Evolutionary conservation across 768 basidiomycete genomes (phyloP).

Genomic region (Postia placenta): DNA sequence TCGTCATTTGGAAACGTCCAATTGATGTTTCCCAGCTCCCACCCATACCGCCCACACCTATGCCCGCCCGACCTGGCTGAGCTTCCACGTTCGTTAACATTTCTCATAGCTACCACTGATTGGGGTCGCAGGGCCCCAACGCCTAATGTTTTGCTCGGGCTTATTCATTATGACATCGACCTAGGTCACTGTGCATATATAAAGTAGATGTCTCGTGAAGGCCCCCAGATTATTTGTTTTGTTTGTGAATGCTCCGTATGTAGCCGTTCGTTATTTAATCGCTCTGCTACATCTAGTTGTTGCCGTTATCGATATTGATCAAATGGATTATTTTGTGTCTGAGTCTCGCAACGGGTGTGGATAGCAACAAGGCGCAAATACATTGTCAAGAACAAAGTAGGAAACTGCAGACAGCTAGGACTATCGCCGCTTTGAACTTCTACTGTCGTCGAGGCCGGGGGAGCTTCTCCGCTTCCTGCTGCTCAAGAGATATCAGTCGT

Average conservation of each 20-base stretch:
- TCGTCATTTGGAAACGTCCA: constrained; percentile 4
- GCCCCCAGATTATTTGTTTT: no score
- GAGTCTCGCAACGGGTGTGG: no score
- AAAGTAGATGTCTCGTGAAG: not conserved
- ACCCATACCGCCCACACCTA: constrained; percentile 1
- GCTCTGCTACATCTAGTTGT: no score
- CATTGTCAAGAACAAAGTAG: not conserved
- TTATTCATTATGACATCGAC: not conserved
- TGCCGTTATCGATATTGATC: no score
- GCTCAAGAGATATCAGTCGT: not conserved
- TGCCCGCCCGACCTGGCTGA: not conserved
- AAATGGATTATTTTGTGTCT: no score
- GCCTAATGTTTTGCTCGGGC: not conserved
- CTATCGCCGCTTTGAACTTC: constrained; percentile 62
- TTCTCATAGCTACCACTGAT: not conserved
- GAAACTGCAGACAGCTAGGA: not conserved
- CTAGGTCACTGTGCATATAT: not conserved
- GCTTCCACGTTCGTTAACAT: no score
- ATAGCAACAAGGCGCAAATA: not conserved
- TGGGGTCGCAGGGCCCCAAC: not conserved
- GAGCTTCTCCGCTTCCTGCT: constrained; percentile 71
- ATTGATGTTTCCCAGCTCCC: constrained; percentile 1
- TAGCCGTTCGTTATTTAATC: no score
- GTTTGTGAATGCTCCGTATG: no score
- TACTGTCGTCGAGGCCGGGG: constrained; percentile 60